phyloP scores from a whole-genome alignment of 1,139 yeast species.

The Trichomonascaceae sp. region DNA sequence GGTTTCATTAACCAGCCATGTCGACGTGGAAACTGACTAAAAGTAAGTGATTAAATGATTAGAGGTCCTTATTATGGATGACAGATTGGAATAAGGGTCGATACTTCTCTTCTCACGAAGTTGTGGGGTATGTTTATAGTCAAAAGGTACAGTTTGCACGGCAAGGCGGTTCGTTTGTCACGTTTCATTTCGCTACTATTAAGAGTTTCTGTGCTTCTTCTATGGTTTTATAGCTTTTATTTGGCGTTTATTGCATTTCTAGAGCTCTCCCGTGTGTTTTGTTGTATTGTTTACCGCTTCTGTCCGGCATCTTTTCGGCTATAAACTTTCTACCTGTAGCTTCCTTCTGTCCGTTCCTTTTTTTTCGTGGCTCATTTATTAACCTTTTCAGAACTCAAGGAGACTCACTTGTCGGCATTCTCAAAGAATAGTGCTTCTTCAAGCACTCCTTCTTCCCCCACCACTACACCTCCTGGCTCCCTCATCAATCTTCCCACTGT shows the following conservation, averaged over 20 bases:
- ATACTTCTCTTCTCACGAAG: background rate
- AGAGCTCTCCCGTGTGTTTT: background rate
- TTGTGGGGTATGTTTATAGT: background rate
- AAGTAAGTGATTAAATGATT: constrained; percentile 24
- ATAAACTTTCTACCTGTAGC: background rate
- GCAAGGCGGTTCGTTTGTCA: background rate
- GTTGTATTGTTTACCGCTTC: background rate
- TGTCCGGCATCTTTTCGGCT: background rate
- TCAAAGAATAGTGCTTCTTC: constrained; percentile 14
- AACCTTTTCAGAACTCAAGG: constrained; percentile 33
- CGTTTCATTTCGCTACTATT: background rate
- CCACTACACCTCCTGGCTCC: constrained; percentile 11
- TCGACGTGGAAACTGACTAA: constrained; percentile 35
- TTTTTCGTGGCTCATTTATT: constrained; percentile 11
- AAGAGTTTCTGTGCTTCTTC: background rate
- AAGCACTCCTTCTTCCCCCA: background rate
- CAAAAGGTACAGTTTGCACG: background rate
- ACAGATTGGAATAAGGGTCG: background rate
- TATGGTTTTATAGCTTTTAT: background rate
- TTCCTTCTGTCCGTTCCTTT: background rate
- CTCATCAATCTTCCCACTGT: constrained; percentile 10
- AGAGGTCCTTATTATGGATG: constrained; percentile 17
- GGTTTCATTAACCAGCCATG: constrained; percentile 13
- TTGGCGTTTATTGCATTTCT: background rate
- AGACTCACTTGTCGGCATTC: constrained; percentile 33